Evolutionary conservation across 371 early-diverging fungal species (phyloP), one percentile per base, ranked within the genome.

Genomic region (Blakeslea trispora): DNA sequence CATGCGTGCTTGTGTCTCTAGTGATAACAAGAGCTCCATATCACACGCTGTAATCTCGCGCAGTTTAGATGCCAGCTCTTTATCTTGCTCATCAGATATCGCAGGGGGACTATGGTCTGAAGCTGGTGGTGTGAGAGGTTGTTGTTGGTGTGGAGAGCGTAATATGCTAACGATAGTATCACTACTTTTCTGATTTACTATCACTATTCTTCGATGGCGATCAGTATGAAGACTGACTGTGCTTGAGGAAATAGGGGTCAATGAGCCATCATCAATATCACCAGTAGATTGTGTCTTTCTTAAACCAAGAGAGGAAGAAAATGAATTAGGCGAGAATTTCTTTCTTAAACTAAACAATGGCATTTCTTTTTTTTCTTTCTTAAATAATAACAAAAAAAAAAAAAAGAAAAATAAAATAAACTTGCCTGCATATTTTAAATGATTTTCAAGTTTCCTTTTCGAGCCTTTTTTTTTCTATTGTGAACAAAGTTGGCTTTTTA

Each of bases 1-100:
- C 57, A 74, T 66, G 3, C 71, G 59, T 10, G 67, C 67, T 41
- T 74, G 72, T 5, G 69, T 68, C 39, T 71, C 71, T 57, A 69
- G 45, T 0, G 75, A 65, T 14, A 74, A 31, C 1, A 74, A 37
- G 5, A 70, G 45, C 13, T 74, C 74, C 56, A 74, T 46, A 54
- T 74, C 68, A 23, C 55, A 43, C 7, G 65, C 67, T 11, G 58
- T 64, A 19, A 62, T 64, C 2, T 58, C 55, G 10, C 53, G 44
- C 28, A 73, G 42, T 55, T 63, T 61, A 0, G 50, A 43, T 10
- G 62, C 64, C 8, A 69, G 37, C 18, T 64, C 60, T 18, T 58
- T 54, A 24, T 57, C 61, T 19, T 59, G 50, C 19, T 52, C 49
- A 32, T 56, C 56, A 0, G 43, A 40, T 1, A 55, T 50, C 1